phyloP scores from a whole-genome alignment of 192 early-diverging fungal genomes.

The Pilobolus umbonatus region DNA sequence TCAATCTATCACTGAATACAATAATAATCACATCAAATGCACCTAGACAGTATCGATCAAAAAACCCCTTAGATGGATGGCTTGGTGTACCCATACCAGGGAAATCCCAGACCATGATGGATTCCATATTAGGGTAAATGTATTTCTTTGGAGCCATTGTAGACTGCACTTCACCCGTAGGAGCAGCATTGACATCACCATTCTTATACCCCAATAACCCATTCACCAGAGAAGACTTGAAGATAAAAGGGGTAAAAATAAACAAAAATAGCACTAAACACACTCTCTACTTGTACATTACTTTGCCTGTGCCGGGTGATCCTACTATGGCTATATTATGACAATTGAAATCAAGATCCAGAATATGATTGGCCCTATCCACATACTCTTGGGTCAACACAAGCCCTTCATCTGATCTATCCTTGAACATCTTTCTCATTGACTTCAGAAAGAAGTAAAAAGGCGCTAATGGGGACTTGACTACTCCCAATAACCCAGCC shows the following conservation, averaged over 20 bases:
- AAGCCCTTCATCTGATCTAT: background rate
- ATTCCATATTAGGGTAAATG: conserved; percentile 8
- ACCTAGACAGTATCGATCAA: conserved; percentile 15
- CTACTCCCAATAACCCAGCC: conserved; percentile 17
- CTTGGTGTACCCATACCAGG: conserved; percentile 20
- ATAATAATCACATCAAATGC: conserved; percentile 26
- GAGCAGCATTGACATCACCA: conserved; percentile 7
- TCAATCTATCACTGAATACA: conserved; percentile 16
- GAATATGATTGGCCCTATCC: conserved; percentile 3
- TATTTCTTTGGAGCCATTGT: conserved; percentile 12
- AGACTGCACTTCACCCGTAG: conserved; percentile 18
- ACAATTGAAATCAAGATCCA: conserved; percentile 14
- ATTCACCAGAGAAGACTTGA: conserved; percentile 26
- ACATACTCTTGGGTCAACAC: background rate
- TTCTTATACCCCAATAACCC: conserved; percentile 23
- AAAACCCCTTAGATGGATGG: conserved; percentile 15
- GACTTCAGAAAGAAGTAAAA: conserved; percentile 7
- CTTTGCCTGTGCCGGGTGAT: conserved; percentile 24
- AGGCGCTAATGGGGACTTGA: conserved; percentile 20
- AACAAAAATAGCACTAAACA: background rate
- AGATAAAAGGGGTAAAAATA: background rate
- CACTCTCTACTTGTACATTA: background rate
- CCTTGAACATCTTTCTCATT: background rate
- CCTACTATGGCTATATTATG: conserved; percentile 26
- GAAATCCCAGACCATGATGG: conserved; percentile 26